Base-by-base conservation (phyloP, 2,329 filamentous ascomycete species). In the Gremmenia infestans region DNA sequence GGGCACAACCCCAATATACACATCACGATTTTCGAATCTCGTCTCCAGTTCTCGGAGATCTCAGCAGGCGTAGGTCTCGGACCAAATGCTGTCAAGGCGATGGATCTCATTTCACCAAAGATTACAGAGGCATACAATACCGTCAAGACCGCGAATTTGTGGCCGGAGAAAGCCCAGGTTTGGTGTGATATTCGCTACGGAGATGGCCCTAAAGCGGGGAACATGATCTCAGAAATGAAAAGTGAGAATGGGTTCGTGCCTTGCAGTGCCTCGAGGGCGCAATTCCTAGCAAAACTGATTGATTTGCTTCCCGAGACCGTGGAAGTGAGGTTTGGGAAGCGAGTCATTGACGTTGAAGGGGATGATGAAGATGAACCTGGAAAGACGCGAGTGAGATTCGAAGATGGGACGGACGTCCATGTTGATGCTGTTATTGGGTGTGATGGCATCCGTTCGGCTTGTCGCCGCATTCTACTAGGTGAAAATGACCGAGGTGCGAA, bases 391-490 rank as follows among this genome's bases (percentile, higher is more conserved):
- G 48, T 77, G 43, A 58, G 62, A 2, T 78, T 81, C 56, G 63
- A 67, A 2, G 77, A 80, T 63, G 75, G 75, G 1, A 72, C 68
- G 0, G 65, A 64, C 0, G 75, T 71, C 0, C 58, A 67, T 11
- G 75, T 76, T 35, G 71, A 71, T 58, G 72, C 73, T 2, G 78
- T 82, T 1, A 71, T 87, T 49, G 83, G 81, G 4, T 84, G 81
- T 63, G 84, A 87, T 68, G 84, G 84, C 0, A 83, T 87, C 65
- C 80, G 81, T 62, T 82, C 79, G 0, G 72, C 73, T 2, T 73
- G 80, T 6, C 73, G 83, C 4, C 65, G 75, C 17, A 65, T 80
- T 11, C 67, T 87, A 4, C 71, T 85, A 5, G 79, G 78, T 1
- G 67, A 73, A 2, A 68, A 72, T 22, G 68, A 76, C 56, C 74